Evolutionary conservation across 2,329 filamentous ascomycete genomes (phyloP).

Genomic region (Emericellopsis cladophorae): DNA sequence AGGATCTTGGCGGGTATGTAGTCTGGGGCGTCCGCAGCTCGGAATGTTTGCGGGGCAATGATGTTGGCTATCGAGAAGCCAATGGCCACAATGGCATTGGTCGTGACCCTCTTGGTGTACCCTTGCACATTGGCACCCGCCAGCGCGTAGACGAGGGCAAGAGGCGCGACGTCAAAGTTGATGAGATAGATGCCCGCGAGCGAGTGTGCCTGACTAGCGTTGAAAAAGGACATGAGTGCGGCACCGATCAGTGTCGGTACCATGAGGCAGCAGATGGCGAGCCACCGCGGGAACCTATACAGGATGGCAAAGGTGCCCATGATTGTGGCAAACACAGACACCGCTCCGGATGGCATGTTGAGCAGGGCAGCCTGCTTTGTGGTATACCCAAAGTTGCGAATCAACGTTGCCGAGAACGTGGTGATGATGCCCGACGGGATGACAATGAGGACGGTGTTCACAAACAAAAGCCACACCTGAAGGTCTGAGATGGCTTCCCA

Average conservation of each 20-base stretch:
- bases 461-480: constrained; percentile 26
- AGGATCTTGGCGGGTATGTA: constrained; percentile 39
- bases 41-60: constrained; percentile 30
- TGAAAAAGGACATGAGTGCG: constrained; percentile 13
- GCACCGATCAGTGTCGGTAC: constrained; percentile 11
- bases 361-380: constrained; percentile 28
- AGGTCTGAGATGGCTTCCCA: constrained; percentile 25
- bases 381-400: constrained; percentile 19
- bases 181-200: constrained; percentile 14
- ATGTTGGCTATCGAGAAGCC: constrained; percentile 32
- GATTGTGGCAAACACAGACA: constrained; percentile 9
- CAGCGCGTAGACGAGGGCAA: constrained; percentile 40
- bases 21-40: constrained; percentile 26
- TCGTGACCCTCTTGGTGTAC: constrained; percentile 31
- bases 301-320: constrained; percentile 10
- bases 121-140: constrained; percentile 32
- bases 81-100: constrained; percentile 28
- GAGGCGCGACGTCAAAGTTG: constrained; percentile 34
- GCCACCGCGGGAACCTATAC: constrained; percentile 13
- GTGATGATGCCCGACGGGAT: constrained; percentile 19
- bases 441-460: constrained; percentile 11
- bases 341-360: constrained; percentile 18
- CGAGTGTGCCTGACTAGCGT: constrained; percentile 14
- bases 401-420: constrained; percentile 16
- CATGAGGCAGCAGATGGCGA: constrained; percentile 11